These are phyloP conservation scores for Aurinia saxatilis DNA, from an alignment of 345 rosid genomes.

Conservation along the genomic window DNA sequence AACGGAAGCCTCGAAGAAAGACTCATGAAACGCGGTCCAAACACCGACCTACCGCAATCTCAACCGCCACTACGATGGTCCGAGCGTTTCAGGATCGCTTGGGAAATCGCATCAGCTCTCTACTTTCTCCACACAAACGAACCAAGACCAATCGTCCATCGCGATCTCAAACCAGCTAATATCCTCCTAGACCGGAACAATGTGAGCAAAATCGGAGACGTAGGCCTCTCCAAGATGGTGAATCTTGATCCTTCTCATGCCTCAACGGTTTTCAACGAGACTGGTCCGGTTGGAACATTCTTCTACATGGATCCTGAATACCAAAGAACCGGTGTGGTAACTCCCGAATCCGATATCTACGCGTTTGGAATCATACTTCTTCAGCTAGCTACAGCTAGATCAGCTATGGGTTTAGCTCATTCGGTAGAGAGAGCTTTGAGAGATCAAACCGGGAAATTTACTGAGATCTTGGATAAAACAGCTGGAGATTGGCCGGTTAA, in stretches of 20 bases:
- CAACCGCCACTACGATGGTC: constrained; percentile 58
- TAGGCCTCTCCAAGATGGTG: constrained; percentile 69
- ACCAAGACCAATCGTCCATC: constrained; percentile 74
- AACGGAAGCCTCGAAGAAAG: constrained; percentile 82
- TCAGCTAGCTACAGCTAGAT: constrained; percentile 67
- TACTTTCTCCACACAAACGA: constrained; percentile 65
- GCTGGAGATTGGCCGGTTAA: constrained; percentile 80
- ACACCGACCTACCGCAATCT: constrained; percentile 8
- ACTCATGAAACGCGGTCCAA: constrained; percentile 34
- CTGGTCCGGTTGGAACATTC: constrained; percentile 71
- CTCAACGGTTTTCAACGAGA: constrained; percentile 44
- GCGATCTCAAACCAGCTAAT: constrained; percentile 89
- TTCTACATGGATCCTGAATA: constrained; percentile 91
- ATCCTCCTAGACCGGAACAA: constrained; percentile 69
- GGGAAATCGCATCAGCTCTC: constrained; percentile 86
- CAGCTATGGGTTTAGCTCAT: constrained; percentile 62
- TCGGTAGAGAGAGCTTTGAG: constrained; percentile 58
- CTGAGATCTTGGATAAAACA: constrained; percentile 49
- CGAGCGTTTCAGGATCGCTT: constrained; percentile 63
- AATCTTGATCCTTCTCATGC: constrained; percentile 32
- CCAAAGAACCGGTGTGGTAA: constrained; percentile 68
- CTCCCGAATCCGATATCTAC: constrained; percentile 71
- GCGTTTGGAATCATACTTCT: constrained; percentile 80
- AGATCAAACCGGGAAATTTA: constrained; percentile 37
- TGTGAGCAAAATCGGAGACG: constrained; percentile 90